These are phyloP conservation scores for Syzygium malaccense DNA, from an alignment of 441 rosid species.

Conservation along the genomic window DNA sequence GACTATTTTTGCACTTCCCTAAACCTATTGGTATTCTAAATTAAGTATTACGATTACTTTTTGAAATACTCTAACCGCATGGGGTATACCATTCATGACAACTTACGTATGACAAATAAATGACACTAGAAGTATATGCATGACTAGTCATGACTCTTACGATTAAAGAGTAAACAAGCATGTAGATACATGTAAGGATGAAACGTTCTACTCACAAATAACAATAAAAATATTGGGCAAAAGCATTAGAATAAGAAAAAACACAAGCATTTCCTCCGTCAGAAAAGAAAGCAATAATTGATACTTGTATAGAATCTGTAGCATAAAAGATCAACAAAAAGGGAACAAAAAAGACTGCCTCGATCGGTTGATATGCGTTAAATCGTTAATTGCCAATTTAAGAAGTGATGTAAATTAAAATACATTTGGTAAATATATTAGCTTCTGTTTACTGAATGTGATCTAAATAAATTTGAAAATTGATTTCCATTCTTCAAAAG, in stretches of 20 bases:
- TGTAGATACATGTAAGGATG: not conserved
- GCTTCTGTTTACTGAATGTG: not conserved
- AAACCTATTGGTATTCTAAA: not conserved
- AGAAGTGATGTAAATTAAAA: not conserved
- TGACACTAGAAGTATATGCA: not conserved
- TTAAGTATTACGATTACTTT: not conserved
- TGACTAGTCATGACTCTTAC: not conserved
- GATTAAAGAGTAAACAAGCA: not conserved
- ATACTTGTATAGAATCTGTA: not conserved
- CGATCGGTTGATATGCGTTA: accelerated
- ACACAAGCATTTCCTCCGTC: not conserved
- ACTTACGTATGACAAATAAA: not conserved
- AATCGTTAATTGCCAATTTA: not conserved
- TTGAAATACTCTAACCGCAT: not conserved
- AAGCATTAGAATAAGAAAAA: not conserved
- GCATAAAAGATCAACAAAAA: not conserved
- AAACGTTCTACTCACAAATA: not conserved
- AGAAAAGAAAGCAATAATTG: not conserved
- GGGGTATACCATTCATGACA: not conserved
- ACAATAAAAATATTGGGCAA: not conserved
- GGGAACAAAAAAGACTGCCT: not conserved
- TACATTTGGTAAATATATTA: not conserved
- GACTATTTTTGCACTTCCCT: not conserved
- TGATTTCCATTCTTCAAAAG: not conserved
- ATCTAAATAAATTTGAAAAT: not conserved